Conservation (phyloP, 2,329 filamentous ascomycete genomes). For the Arthroderma sp. region DNA sequence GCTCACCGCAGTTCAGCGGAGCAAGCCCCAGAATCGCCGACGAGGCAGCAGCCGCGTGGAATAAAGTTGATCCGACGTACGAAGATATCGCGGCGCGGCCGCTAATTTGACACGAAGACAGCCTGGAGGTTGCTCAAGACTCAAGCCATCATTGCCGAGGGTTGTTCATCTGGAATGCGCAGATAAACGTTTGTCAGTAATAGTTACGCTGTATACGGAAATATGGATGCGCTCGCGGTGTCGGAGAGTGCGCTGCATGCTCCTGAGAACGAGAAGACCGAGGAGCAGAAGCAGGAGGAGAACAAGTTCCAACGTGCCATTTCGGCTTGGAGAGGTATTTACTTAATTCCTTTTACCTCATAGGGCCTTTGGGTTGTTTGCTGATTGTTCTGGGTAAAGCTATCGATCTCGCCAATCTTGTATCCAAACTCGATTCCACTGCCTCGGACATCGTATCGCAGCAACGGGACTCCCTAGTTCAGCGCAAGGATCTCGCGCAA, state of each 20-base stretch:
- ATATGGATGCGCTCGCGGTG: conserved; percentile 33
- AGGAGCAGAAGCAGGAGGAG: conserved; percentile 41
- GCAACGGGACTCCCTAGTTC: conserved; percentile 87
- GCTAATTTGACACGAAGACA: not conserved
- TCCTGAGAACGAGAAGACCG: conserved; percentile 16
- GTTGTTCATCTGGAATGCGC: not conserved
- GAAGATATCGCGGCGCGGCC: not conserved
- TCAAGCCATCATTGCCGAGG: not conserved
- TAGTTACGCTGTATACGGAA: not conserved
- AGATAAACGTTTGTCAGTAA: not conserved
- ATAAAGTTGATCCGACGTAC: not conserved
- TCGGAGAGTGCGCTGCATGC: conserved; percentile 25
- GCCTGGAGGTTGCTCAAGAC: not conserved
- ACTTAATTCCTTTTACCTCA: conserved; percentile 2
- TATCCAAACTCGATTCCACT: conserved; percentile 76
- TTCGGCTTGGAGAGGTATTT: conserved; percentile 82
- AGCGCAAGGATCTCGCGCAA: conserved; percentile 93
- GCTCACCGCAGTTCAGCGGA: not conserved
- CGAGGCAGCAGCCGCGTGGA: not conserved
- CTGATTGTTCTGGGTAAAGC: conserved; percentile 36
- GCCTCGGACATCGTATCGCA: conserved; percentile 91
- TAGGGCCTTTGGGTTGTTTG: not conserved
- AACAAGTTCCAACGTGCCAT: conserved; percentile 98
- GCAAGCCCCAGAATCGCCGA: not conserved
- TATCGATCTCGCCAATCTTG: conserved; percentile 72